A percentile compares a stretch with the other conserved stretches of the same genome.
Conservation (phyloP, 805 yeast genomes). For the Yarrowia osloensis region DNA sequence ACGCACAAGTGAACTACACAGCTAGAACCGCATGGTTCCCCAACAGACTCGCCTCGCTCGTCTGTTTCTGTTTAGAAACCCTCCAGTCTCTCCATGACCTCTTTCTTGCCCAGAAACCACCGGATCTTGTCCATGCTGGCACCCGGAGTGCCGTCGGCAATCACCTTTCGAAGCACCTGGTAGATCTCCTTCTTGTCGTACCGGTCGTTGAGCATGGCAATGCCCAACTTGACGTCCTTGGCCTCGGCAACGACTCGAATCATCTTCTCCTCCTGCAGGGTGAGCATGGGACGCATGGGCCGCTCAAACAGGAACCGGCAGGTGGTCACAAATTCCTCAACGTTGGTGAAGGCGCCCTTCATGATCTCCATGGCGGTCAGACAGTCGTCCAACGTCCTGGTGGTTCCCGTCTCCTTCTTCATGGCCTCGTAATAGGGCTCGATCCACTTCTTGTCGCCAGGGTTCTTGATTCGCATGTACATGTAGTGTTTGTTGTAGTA, state of each 20-base stretch:
- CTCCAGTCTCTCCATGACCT: constrained; percentile 10
- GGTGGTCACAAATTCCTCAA: constrained; percentile 13
- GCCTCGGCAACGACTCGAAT: neutral
- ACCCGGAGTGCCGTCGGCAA: constrained; percentile 16
- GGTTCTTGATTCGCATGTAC: constrained; percentile 52
- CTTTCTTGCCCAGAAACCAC: neutral
- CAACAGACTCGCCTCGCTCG: neutral
- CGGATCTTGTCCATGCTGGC: constrained; percentile 24
- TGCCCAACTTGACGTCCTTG: neutral
- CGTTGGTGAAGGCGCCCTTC: constrained; percentile 16
- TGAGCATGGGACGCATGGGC: neutral
- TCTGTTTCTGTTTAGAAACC: neutral
- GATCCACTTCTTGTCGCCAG: constrained; percentile 8
- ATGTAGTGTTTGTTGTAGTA: constrained; percentile 78
- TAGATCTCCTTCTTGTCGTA: constrained; percentile 15
- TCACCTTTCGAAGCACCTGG: constrained; percentile 20
- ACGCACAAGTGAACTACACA: too few species aligned
- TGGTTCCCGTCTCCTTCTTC: neutral
- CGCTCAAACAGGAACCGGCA: constrained; percentile 25
- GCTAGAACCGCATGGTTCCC: too few species aligned
- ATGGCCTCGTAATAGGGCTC: constrained; percentile 24
- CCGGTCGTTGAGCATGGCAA: neutral
- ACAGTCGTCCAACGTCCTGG: neutral
- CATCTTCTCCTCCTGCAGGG: constrained; percentile 7
- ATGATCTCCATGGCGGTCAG: constrained; percentile 17